A percentile compares a stretch with the other conserved stretches of the same genome.
These are phyloP conservation scores for Pseudocercospora pini-densiflorae DNA, from an alignment of 2,329 filamentous ascomycete genomes.

Conservation along the genomic window DNA sequence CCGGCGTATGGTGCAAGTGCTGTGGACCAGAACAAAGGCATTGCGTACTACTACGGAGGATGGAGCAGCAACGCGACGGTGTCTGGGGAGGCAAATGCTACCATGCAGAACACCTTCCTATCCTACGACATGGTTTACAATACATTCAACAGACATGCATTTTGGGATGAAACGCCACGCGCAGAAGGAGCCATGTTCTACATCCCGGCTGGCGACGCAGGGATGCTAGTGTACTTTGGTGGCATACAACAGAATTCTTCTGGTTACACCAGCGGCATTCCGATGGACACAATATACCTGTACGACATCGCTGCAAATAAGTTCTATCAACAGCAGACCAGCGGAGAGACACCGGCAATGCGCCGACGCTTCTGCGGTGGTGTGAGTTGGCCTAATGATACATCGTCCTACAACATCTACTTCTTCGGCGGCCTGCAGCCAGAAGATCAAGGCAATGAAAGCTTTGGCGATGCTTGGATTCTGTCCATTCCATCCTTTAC, in stretches of 20 bases:
- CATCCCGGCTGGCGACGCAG: conserved; percentile 63
- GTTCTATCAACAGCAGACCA: conserved; percentile 65
- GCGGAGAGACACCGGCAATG: conserved; percentile 57
- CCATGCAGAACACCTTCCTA: conserved; percentile 59
- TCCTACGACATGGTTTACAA: conserved; percentile 61
- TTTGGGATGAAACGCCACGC: conserved; percentile 56
- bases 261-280: conserved; percentile 36
- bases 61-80: conserved; percentile 56
- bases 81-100: conserved; percentile 10
- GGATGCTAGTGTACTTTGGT: conserved; percentile 66
- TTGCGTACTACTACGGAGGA: conserved; percentile 63
- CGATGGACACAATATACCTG: conserved; percentile 54
- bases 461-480: conserved; percentile 67
- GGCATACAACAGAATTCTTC: conserved; percentile 59
- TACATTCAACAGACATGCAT: conserved; percentile 53
- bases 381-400: conserved; percentile 62
- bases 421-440: conserved; percentile 61
- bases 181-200: conserved; percentile 66
- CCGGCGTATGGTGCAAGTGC: conserved; percentile 61
- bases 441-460: conserved; percentile 46
- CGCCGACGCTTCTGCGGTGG: conserved; percentile 66
- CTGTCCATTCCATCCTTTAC: conserved; percentile 66
- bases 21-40: conserved; percentile 48
- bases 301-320: conserved; percentile 64
- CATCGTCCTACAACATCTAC: conserved; percentile 70